phyloP scores from a whole-genome alignment of 495 filamentous ascomycete genomes.

The Lophiostoma macrostomum region DNA sequence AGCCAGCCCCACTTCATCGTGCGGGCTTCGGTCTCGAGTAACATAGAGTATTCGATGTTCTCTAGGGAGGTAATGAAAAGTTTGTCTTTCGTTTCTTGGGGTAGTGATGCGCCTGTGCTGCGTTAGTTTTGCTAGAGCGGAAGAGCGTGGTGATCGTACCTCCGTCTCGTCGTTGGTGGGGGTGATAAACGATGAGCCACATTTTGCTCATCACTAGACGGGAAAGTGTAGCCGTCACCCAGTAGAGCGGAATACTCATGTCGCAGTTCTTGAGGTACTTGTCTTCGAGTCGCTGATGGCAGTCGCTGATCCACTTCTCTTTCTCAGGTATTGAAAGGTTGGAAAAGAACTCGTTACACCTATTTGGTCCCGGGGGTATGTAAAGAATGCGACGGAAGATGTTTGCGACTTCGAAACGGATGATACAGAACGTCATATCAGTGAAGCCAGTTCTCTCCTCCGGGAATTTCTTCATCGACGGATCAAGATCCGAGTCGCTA shows the following conservation, averaged over 20 bases:
- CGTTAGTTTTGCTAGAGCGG: slow-evolving; percentile 2
- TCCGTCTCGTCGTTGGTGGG: slow-evolving; percentile 47
- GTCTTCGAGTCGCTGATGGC: slow-evolving; percentile 61
- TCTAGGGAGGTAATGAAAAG: slow-evolving; percentile 74
- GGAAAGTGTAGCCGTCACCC: slow-evolving; percentile 67
- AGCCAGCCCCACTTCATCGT: slow-evolving; percentile 75
- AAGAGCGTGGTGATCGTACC: slow-evolving; percentile 19
- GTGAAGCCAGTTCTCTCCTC: slow-evolving; percentile 55
- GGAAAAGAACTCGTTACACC: slow-evolving; percentile 40
- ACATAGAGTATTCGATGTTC: slow-evolving; percentile 67
- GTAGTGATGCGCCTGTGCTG: slow-evolving; percentile 34
- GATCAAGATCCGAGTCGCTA: slow-evolving; percentile 70
- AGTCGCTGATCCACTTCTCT: slow-evolving; percentile 57
- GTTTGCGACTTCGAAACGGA: slow-evolving; percentile 44
- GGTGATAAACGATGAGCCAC: slow-evolving; percentile 63
- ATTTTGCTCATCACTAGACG: slow-evolving; percentile 66
- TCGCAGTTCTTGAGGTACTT: slow-evolving; percentile 63
- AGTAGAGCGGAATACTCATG: slow-evolving; percentile 59
- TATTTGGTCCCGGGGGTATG: slow-evolving; percentile 40
- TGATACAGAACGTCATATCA: slow-evolving; percentile 77
- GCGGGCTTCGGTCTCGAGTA: slow-evolving; percentile 58
- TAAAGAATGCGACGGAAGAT: slow-evolving; percentile 44
- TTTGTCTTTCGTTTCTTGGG: slow-evolving; percentile 62
- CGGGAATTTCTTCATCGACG: slow-evolving; percentile 60
- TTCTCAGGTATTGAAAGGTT: slow-evolving; percentile 56